These are phyloP conservation scores for Senecio squalidus DNA, from an alignment of 140 eudicot genomes.

Conservation along the genomic window DNA sequence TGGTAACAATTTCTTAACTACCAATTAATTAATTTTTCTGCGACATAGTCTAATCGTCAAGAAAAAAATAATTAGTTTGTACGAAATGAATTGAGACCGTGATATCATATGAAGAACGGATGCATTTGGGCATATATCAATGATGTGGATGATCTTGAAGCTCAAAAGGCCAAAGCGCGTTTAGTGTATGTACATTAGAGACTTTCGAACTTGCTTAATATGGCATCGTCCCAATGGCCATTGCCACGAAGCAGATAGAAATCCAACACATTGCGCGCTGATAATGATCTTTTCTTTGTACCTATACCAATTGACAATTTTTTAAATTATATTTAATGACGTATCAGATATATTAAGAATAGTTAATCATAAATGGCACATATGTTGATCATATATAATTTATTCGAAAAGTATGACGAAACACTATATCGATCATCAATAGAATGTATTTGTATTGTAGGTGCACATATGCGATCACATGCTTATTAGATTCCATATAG, in stretches of 20 bases:
- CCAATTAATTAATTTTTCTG: conserved; percentile 21
- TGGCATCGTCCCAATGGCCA: conserved; percentile 26
- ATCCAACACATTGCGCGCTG: conserved; percentile 43
- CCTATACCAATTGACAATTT: conserved; percentile 33
- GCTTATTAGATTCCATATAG: conserved; percentile 15
- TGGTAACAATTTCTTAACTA: conserved; percentile 35
- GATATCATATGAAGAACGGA: not conserved
- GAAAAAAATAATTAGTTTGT: conserved; percentile 26
- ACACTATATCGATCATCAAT: not conserved
- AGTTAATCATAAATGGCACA: not conserved
- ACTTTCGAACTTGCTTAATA: conserved; percentile 6
- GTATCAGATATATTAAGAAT: conserved; percentile 3
- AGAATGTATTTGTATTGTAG: not conserved
- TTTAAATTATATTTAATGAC: not conserved
- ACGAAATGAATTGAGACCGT: conserved; percentile 21
- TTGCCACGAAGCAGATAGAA: conserved; percentile 44
- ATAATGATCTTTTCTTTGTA: conserved; percentile 32
- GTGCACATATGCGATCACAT: conserved; percentile 22
- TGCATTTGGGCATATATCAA: conserved; percentile 7
- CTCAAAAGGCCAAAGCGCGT: conserved; percentile 11
- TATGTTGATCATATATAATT: not conserved
- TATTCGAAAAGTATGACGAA: not conserved
- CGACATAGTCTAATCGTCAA: not conserved
- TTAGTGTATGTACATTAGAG: conserved; percentile 3
- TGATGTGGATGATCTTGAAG: conserved; percentile 8